Evolutionary conservation across 2,329 filamentous ascomycete genomes (phyloP), one percentile per base, ranked within the genome.

Genomic region (Mollisia scopiformis): DNA sequence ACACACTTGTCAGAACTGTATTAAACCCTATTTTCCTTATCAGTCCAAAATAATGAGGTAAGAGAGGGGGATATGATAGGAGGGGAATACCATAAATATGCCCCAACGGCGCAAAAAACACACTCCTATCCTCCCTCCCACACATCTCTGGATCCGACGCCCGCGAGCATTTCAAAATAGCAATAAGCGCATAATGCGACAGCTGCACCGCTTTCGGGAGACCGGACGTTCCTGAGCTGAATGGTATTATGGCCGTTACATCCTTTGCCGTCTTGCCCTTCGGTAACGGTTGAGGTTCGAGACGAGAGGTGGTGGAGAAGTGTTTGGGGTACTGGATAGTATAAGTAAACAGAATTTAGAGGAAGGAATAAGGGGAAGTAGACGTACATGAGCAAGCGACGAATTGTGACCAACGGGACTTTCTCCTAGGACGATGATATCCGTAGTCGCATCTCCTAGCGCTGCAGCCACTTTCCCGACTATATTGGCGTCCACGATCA

Each of bases 91-190:
- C 46, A 21, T 50, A 57, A 14, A 57, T 57, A 41, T 57, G 55
- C n/a, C 55, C 25, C 4, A 57, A 21, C 23, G 55, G 43, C 1
- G 55, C 30, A 31, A 57, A 51, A 28, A 57, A 57, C 19, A 57
- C 55, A 2, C 25, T 28, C 14, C 37, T 31, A 2, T n/a, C 16
- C 6, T 49, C 37, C 2, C 41, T 49, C 33, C 27, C 35, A 21
- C 50, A 57, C n/a, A 57, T 51, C 6, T 10, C 19, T 4, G 43
- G 43, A 39, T 57, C 55, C 2, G 55, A 57, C 27, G 43, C 11
- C 7, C 55, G 27, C 21, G 51, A 39, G 19, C 55, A 41, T 16
- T 14, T 28, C 8, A 57, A 28, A 19, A 14, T 23, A 37, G 55
- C 41, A 2, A 57, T 57, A 7, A 57, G 33, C 7, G 30, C 25